Percentiles rank a stretch among this genome's conserved stretches.
phyloP scores from a whole-genome alignment of 768 basidiomycete species.

The Psilocybe cyanescens region DNA sequence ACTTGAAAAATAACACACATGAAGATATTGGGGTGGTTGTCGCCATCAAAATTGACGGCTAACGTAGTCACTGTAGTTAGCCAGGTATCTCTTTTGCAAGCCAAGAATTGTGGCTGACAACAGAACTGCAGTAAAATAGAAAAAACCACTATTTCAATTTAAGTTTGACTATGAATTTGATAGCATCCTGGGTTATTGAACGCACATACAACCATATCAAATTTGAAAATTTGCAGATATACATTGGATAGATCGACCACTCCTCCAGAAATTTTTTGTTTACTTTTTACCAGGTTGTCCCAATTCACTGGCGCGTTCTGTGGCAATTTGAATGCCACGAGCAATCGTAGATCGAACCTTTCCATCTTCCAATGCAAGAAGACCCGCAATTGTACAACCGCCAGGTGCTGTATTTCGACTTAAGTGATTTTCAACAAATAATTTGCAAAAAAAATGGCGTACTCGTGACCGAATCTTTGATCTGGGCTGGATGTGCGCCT shows the following conservation, averaged over 20 bases:
- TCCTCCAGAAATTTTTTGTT: background rate
- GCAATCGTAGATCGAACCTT: constrained; percentile 93
- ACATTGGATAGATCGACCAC: background rate
- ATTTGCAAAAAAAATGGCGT: constrained; percentile 29
- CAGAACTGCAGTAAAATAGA: background rate
- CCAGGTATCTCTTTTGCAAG: background rate
- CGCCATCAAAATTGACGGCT: background rate
- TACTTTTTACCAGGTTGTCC: constrained; percentile 71
- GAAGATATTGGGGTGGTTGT: constrained; percentile 1
- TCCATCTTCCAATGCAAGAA: constrained; percentile 94
- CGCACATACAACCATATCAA: background rate
- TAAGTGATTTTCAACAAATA: background rate
- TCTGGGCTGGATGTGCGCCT: constrained; percentile 91
- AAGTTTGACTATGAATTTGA: background rate
- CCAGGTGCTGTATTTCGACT: constrained; percentile 73
- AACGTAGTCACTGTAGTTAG: background rate
- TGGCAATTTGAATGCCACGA: constrained; percentile 91
- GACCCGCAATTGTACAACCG: constrained; percentile 97
- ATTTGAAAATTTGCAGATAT: background rate
- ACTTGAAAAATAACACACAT: background rate
- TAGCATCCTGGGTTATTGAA: background rate
- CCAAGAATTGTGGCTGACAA: constrained; percentile 2
- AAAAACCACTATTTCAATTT: constrained; percentile 3
- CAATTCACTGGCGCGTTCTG: constrained; percentile 84
- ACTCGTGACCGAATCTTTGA: constrained; percentile 99